A percentile compares a stretch with the other conserved stretches of the same genome.
Evolutionary conservation across 2,329 filamentous ascomycete species (phyloP).

Genomic region (Camptophora hylomeconis): DNA sequence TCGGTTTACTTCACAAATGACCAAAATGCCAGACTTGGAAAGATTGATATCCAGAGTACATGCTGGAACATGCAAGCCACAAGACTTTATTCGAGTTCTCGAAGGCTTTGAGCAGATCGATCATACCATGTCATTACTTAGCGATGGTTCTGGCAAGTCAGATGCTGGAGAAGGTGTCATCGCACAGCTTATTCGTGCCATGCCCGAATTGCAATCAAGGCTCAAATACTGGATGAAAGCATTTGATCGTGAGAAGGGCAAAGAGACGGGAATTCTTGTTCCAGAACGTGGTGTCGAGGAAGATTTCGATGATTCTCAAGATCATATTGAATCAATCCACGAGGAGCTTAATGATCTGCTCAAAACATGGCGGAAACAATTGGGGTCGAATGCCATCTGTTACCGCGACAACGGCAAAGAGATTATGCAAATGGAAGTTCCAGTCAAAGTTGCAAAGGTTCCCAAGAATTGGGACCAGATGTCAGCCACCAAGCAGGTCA

Average conservation of each 20-base stretch:
- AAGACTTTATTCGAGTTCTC: conserved; percentile 85
- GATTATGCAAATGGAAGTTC: conserved; percentile 88
- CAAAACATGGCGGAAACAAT: conserved; percentile 54
- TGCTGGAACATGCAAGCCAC: conserved; percentile 74
- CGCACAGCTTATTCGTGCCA: conserved; percentile 65
- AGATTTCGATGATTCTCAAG: conserved; percentile 77
- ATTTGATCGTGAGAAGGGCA: conserved; percentile 72
- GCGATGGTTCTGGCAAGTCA: conserved; percentile 47
- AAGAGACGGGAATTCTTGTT: conserved; percentile 67
- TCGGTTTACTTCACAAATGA: conserved; percentile 75
- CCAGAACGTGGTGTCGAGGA: conserved; percentile 79
- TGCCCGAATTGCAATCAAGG: conserved; percentile 68
- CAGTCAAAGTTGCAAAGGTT: conserved; percentile 64
- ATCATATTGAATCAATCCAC: conserved; percentile 63
- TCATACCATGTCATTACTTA: conserved; percentile 73
- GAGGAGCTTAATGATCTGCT: conserved; percentile 58
- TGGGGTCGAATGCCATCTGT: conserved; percentile 61
- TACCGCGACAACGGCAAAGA: conserved; percentile 88
- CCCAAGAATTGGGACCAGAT: conserved; percentile 89
- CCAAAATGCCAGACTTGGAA: conserved; percentile 87
- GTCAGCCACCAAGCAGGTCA: conserved; percentile 82
- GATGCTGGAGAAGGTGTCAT: conserved; percentile 59
- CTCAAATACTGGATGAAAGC: conserved; percentile 81
- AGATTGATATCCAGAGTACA: conserved; percentile 89
- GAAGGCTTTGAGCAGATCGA: conserved; percentile 98